Percentiles rank a stretch among this genome's conserved stretches.
phyloP scores from a whole-genome alignment of 805 yeast species.

The Saturnispora ahearnii region DNA sequence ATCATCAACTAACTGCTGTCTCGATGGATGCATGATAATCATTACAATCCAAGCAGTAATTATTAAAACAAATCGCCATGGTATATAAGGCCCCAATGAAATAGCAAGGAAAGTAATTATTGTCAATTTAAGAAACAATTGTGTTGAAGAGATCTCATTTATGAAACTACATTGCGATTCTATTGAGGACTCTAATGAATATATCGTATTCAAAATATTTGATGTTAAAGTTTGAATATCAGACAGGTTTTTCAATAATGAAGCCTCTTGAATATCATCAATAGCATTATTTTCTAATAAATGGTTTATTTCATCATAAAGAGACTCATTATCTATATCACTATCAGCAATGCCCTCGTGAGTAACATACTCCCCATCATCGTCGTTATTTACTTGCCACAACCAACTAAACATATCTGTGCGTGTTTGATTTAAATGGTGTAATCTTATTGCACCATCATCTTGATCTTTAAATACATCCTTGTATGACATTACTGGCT shows the following conservation, averaged over 20 bases:
- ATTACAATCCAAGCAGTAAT: slow-evolving; percentile 48
- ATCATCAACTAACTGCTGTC: slow-evolving; percentile 7
- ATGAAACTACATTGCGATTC: slow-evolving; percentile 60
- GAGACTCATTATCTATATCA: neutral
- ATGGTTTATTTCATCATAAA: slow-evolving; percentile 4
- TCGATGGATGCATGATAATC: slow-evolving; percentile 51
- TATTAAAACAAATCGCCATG: slow-evolving; percentile 56
- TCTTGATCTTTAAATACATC: neutral
- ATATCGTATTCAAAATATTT: slow-evolving; percentile 40
- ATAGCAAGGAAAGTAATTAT: slow-evolving; percentile 34
- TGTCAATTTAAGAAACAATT: slow-evolving; percentile 39
- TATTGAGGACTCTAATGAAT: slow-evolving; percentile 44
- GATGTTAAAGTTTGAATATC: slow-evolving; percentile 63
- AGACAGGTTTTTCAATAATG: slow-evolving; percentile 49
- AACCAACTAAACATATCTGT: slow-evolving; percentile 14
- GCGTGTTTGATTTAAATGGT: slow-evolving; percentile 7
- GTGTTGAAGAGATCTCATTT: slow-evolving; percentile 60
- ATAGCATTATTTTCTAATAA: slow-evolving; percentile 11
- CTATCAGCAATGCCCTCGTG: neutral
- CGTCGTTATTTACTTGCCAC: slow-evolving; percentile 8
- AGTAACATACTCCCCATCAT: slow-evolving; percentile 5
- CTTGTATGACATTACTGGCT: slow-evolving; percentile 33
- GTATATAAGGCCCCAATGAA: slow-evolving; percentile 42
- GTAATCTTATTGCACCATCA: slow-evolving; percentile 7
- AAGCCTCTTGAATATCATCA: slow-evolving; percentile 24